Evolutionary conservation across 108 stramenopile genomes (phyloP).

Genomic region (Asterionellopsis glacialis): DNA sequence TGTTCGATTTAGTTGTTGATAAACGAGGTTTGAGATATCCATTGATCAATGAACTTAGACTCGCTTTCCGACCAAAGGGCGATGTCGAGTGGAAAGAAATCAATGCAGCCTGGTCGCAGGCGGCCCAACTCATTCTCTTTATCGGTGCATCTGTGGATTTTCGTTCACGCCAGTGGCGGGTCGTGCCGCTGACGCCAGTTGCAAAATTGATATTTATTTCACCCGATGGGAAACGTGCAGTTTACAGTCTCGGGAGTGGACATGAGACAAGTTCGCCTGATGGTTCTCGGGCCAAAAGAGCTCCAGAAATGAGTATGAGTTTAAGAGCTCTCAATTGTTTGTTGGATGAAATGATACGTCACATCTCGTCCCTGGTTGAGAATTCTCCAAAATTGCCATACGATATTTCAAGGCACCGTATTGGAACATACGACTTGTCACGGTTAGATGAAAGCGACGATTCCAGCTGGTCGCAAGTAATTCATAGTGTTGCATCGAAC

Average conservation of each 20-base stretch:
- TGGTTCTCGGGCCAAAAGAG: background rate
- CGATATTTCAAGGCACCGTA: constrained; percentile 24
- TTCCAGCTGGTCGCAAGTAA: constrained; percentile 39
- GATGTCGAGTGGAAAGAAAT: constrained; percentile 36
- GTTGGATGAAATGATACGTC: constrained; percentile 35
- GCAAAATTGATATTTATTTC: constrained; percentile 48
- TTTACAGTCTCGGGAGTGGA: background rate
- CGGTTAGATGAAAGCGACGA: constrained; percentile 31
- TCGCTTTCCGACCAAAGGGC: constrained; percentile 53
- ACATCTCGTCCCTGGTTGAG: constrained; percentile 10
- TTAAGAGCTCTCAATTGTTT: constrained; percentile 49
- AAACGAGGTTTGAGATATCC: constrained; percentile 51
- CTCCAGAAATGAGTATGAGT: constrained; percentile 3
- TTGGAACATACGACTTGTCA: constrained; percentile 33
- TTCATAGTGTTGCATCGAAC: constrained; percentile 47
- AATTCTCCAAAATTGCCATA: constrained; percentile 20
- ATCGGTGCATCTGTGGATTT: constrained; percentile 34
- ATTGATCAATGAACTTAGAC: constrained; percentile 49
- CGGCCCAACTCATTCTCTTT: constrained; percentile 47
- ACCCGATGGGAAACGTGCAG: constrained; percentile 13
- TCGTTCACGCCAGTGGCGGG: constrained; percentile 39
- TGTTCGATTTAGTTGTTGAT: constrained; percentile 50
- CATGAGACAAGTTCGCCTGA: background rate
- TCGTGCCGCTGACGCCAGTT: constrained; percentile 50
- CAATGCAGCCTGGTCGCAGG: constrained; percentile 45